Evolutionary conservation across 495 filamentous ascomycete genomes (phyloP), one percentile per base, ranked within the genome.

Genomic region (Viridothelium virens): DNA sequence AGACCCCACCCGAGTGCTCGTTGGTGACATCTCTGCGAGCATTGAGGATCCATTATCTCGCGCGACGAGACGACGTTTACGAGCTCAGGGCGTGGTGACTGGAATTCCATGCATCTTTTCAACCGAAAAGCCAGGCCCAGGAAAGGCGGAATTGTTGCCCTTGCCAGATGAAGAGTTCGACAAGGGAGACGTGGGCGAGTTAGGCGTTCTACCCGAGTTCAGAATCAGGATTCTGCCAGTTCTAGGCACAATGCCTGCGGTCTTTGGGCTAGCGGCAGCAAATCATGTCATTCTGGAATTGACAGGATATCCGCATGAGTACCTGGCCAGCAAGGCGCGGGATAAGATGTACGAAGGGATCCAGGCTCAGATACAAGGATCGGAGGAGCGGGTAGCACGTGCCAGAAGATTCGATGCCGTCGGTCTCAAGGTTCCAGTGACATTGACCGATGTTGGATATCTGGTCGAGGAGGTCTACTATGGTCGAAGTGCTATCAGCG

Each of bases 21-120:
- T 97, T 31, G 91, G 91, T 25, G 94, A 99, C 72, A 97, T 99
- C 68, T 92, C 90, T 2, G 82, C 85, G 3, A 94, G 89, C 70
- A 89, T 87, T 0, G 94, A 97, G 69, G 94, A 99, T 69, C 91
- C 89, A 14, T 83, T 99, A 2, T 96, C 91, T 34, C 85, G 91
- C 72, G 85, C 86, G 37, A 96, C 92, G 3, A 83, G 94, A 33
- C 84, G 92, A 4, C 83, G 87, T 25, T 78, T 99, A 11, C 90
- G 92, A 67, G 74, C 86, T n/a, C 73, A 87, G 6, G 92, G 94
- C 14, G 82, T 99, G n/a, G 85, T 79, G 53, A 84, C 85, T 38
- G 94, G 94, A 5, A 91, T 99, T 38, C 89, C 92, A 0, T 89
- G 91, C 0, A 91, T 97, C 1, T 99, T 90, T 77, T 97, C 92